These are phyloP conservation scores for Lactifluus volemus DNA, from an alignment of 768 basidiomycete genomes.

Conservation along the genomic window DNA sequence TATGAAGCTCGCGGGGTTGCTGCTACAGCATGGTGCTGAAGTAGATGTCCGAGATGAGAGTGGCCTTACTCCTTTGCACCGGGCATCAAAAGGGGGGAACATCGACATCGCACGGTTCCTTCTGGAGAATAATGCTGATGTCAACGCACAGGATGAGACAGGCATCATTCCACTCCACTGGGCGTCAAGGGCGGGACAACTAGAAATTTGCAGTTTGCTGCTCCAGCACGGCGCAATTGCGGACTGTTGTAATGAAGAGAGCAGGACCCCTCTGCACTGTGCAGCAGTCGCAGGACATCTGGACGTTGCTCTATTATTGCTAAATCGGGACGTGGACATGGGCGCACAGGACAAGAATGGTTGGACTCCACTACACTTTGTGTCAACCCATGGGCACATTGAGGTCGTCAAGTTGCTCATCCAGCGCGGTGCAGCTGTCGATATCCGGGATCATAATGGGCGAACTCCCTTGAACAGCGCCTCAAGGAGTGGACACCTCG, in stretches of 20 bases:
- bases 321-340: neutral
- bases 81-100: neutral
- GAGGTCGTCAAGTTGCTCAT: neutral
- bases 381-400: neutral
- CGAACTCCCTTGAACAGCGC: neutral
- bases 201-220: no score
- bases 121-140: neutral
- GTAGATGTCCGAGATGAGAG: neutral
- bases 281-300: neutral
- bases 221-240: neutral
- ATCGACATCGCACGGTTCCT: neutral
- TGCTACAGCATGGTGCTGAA: neutral
- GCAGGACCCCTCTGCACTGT: neutral
- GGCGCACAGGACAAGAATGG: neutral
- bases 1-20: neutral
- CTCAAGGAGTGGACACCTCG: neutral
- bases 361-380: slow-evolving; percentile 1
- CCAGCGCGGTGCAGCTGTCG: neutral
- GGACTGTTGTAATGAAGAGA: neutral
- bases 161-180: neutral
- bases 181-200: no score
- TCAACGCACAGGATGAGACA: neutral
- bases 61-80: neutral
- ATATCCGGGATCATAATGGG: neutral
- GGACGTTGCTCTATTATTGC: neutral